Evolutionary conservation across 2,329 filamentous ascomycete genomes (phyloP).

Genomic region (Fusarium pilosicola): DNA sequence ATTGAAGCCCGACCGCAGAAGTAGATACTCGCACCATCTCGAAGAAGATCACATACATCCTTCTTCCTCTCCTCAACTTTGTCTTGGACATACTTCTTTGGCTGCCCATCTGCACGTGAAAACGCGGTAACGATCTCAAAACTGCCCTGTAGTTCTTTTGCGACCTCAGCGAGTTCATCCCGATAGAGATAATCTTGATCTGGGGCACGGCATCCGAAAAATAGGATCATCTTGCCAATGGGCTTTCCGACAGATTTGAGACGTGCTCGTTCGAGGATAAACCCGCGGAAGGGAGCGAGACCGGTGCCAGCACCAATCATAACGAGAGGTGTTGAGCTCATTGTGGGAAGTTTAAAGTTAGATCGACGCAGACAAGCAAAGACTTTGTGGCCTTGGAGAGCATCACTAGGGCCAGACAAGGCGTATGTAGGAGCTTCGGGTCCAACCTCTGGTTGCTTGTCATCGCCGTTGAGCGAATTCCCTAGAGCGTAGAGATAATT

Average conservation of each 20-base stretch:
- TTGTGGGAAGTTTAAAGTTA: slow-evolving; percentile 57
- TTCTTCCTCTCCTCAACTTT: slow-evolving; percentile 46
- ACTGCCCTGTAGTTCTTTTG: slow-evolving; percentile 15
- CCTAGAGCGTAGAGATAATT: slow-evolving; percentile 43
- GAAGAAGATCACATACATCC: slow-evolving; percentile 45
- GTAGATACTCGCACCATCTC: slow-evolving; percentile 52
- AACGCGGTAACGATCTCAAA: slow-evolving; percentile 36
- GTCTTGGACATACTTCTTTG: slow-evolving; percentile 53
- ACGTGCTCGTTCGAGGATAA: slow-evolving; percentile 40
- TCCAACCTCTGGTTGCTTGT: neutral
- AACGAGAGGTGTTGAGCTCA: slow-evolving; percentile 57
- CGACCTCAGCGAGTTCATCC: slow-evolving; percentile 47
- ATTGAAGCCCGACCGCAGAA: slow-evolving; percentile 55
- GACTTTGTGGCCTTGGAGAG: slow-evolving; percentile 27
- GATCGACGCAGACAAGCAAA: slow-evolving; percentile 44
- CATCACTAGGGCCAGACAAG: slow-evolving; percentile 27
- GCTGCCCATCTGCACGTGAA: slow-evolving; percentile 16
- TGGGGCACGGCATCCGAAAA: slow-evolving; percentile 67
- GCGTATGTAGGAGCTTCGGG: slow-evolving; percentile 10
- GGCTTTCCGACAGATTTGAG: slow-evolving; percentile 33
- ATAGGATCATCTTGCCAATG: slow-evolving; percentile 52
- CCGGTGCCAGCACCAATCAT: slow-evolving; percentile 64
- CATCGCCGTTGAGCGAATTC: slow-evolving; percentile 13
- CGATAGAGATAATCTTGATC: slow-evolving; percentile 66
- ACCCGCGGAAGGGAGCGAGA: slow-evolving; percentile 54